Base-by-base conservation (phyloP, 1,139 yeast species). In the Diutina pseudorugosa region DNA sequence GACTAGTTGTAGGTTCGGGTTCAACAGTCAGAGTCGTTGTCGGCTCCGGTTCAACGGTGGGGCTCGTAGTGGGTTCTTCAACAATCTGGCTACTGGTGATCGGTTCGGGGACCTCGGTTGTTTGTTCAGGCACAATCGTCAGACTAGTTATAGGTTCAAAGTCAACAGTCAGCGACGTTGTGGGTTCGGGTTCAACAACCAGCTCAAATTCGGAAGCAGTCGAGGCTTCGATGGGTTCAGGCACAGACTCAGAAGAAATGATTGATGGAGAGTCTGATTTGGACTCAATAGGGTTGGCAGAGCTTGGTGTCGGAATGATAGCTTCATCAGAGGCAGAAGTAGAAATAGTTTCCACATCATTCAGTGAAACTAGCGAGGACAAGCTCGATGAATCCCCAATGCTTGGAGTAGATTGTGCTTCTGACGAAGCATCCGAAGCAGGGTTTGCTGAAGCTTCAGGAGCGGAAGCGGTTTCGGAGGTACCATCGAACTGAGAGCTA, bases 11-110 rank as follows among this genome's bases (percentile, higher is more conserved):
- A 41, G 25, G 53, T 20, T 27, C 51, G 51, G 52, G 51, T 52
- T 20, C 23, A 9, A 56, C 52, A 3, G 54, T 51, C 42, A 50
- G 50, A 42, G 27, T 23, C 6, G 52, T 45, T 19, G 55, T 52
- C 7, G 52, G 44, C 16, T 21, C 41, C 19, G 44, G 30, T 30
- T 33, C 18, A 16, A n/a, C 42, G n/a, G 49, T 25, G n/a, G 40
- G 49, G 7, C 21, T n/a, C 6, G 47, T 43, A 8, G 49, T 25
- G 16, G 49, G 21, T 16, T 45, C 49, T 21, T 21, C 47, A 43
- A 23, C n/a, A 20, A 41, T 27, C 36, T 11, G n/a, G 4, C 27
- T 27, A 16, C 41, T 45, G 20, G 49, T 45, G 12, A n/a, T n/a
- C n/a, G 47, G 49, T 41, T 9, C 20, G 14, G 45, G 45, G 19